A percentile compares a stretch with the other conserved stretches of the same genome.
Conservation (phyloP, 768 basidiomycete genomes). For the Amanita phalloides region DNA sequence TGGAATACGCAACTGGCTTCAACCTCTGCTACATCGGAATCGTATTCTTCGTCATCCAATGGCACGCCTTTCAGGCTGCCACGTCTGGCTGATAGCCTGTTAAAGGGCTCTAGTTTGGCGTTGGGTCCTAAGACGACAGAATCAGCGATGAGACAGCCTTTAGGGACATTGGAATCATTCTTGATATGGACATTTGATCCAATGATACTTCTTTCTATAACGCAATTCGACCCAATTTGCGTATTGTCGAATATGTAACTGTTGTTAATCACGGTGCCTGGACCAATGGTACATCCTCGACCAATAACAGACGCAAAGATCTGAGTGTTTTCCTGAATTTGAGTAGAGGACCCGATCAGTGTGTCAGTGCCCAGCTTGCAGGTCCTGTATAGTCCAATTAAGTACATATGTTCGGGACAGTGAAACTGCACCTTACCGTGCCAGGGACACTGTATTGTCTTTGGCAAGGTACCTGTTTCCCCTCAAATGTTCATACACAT, state of each 20-base stretch:
- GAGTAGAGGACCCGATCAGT: slow-evolving; percentile 74
- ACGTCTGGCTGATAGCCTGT: slow-evolving; percentile 53
- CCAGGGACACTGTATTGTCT: slow-evolving; percentile 65
- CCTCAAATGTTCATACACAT: slow-evolving; percentile 74
- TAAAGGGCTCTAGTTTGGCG: slow-evolving; percentile 56
- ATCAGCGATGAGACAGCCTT: slow-evolving; percentile 76
- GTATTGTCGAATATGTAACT: slow-evolving; percentile 82
- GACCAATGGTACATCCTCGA: slow-evolving; percentile 60
- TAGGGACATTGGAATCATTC: slow-evolving; percentile 53
- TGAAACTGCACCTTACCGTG: slow-evolving; percentile 42
- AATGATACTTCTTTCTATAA: slow-evolving; percentile 72
- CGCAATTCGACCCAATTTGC: slow-evolving; percentile 55
- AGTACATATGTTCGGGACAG: background rate
- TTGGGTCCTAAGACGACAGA: slow-evolving; percentile 72
- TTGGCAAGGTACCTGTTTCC: slow-evolving; percentile 87
- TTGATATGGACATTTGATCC: slow-evolving; percentile 68
- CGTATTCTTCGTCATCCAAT: slow-evolving; percentile 25
- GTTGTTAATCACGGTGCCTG: slow-evolving; percentile 53
- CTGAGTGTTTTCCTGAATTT: slow-evolving; percentile 54
- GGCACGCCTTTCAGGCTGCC: slow-evolving; percentile 24
- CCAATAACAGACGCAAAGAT: slow-evolving; percentile 75
- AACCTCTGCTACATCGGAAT: slow-evolving; percentile 59
- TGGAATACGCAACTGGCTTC: slow-evolving; percentile 43
- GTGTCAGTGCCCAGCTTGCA: slow-evolving; percentile 74
- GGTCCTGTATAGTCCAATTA: slow-evolving; percentile 38